Evolutionary conservation across 192 early-diverging fungal genomes (phyloP), one percentile per base, ranked within the genome.

Genomic region (Gamsiella multidivaricata): DNA sequence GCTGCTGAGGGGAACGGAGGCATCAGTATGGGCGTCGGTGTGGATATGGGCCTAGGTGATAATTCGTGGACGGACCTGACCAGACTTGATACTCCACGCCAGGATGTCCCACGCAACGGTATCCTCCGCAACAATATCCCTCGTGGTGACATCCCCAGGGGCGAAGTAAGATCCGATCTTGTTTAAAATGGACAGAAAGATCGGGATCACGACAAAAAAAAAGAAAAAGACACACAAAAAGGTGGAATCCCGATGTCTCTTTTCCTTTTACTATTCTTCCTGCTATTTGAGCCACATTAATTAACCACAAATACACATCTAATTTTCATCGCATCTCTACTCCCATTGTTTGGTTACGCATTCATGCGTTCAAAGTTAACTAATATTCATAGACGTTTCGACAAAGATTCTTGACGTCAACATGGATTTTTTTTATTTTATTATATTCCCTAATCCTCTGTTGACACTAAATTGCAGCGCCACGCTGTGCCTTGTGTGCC

Each of bases 391-490:
- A n/a, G n/a, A n/a, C n/a, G n/a, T n/a, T n/a, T n/a, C n/a, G n/a
- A n/a, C n/a, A n/a, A n/a, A n/a, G n/a, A n/a, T n/a, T n/a, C n/a
- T n/a, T n/a, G n/a, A n/a, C n/a, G n/a, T n/a, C n/a, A n/a, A n/a
- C n/a, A n/a, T n/a, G n/a, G n/a, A 22, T 29, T 28, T 61, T 25
- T 49, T 28, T 41, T 1, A n/a, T 52, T 52, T 2, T 25, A 52
- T 39, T 28, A 62, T 28, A 31, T 9, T 37, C 32, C 29, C n/a
- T 8, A 34, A 12, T 11, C 9, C n/a, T 14, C 46, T 41, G 18
- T 42, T 50, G 12, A 4, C 36, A 29, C 34, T 41, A 74, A 25
- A 74, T 74, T 3, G 71, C 71, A 12, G 71, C 63, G 25, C 62
- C 41, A 8, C 71, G 56, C 9, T 26, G 62, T 2, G 56, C 63